A percentile compares a stretch with the other conserved stretches of the same genome.
Conservation (phyloP, 2,329 filamentous ascomycete genomes). For the Talaromyces verruculosus region DNA sequence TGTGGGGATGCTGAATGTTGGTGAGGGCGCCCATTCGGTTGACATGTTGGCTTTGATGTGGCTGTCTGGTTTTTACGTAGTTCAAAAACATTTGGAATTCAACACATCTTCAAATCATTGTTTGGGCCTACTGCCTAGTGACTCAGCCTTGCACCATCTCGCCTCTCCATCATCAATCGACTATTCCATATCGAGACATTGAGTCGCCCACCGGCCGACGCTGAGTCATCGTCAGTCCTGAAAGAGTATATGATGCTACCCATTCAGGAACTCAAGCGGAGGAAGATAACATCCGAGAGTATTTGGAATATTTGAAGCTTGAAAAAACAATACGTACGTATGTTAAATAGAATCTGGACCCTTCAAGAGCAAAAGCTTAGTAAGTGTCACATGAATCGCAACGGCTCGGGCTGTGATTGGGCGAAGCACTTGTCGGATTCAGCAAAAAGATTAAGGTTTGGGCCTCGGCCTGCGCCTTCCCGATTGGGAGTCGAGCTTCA, state of each 20-base stretch:
- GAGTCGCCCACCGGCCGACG: not conserved
- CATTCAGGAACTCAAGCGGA: not conserved
- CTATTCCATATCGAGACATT: not conserved
- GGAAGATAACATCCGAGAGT: not conserved
- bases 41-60: not conserved
- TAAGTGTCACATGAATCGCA: not conserved
- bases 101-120: not conserved
- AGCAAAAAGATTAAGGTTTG: not conserved
- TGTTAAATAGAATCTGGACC: too few species aligned
- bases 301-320: not conserved
- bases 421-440: not conserved
- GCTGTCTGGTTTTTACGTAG: not conserved
- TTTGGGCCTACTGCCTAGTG: not conserved
- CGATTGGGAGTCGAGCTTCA: constrained; percentile 13
- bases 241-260: not conserved
- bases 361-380: too few species aligned
- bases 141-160: not conserved
- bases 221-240: not conserved
- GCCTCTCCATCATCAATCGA: not conserved
- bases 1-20: constrained; percentile 18
- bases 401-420: constrained; percentile 1
- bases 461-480: constrained; percentile 15
- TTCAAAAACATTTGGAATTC: not conserved
- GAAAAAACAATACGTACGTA: not conserved
- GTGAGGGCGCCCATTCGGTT: constrained; percentile 1